Evolutionary conservation across 1,284 basidiomycete genomes (phyloP).

Genomic region (Volvariella volvacea): DNA sequence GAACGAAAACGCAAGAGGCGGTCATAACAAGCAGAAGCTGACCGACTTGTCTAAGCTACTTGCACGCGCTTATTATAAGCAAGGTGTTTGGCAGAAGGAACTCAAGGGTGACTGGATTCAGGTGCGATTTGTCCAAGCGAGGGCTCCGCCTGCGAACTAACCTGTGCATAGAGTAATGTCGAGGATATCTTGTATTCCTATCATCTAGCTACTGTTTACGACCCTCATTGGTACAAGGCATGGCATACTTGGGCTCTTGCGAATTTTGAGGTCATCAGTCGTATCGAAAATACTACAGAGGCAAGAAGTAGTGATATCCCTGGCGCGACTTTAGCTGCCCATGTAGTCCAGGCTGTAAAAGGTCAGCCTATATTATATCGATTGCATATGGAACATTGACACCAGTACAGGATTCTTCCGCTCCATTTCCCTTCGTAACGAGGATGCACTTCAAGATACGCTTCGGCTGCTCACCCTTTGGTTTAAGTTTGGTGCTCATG

Average conservation of each 20-base stretch:
- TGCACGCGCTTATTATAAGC: slow-evolving; percentile 97
- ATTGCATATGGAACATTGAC: too few species aligned
- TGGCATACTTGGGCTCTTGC: slow-evolving; percentile 99
- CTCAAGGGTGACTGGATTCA: slow-evolving; percentile 75
- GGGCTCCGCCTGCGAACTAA: slow-evolving; percentile 7
- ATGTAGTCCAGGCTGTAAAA: slow-evolving; percentile 94
- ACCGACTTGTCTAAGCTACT: slow-evolving; percentile 81
- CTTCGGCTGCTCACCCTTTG: slow-evolving; percentile 91
- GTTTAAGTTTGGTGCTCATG: slow-evolving; percentile 96
- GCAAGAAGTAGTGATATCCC: slow-evolving; percentile 61
- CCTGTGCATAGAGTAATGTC: slow-evolving; percentile 55
- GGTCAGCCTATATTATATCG: slow-evolving; percentile 57
- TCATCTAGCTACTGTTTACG: slow-evolving; percentile 85
- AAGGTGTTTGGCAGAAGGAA: slow-evolving; percentile 91
- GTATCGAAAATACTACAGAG: slow-evolving; percentile 66
- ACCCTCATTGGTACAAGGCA: slow-evolving; percentile 95
- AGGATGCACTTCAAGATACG: slow-evolving; percentile 94
- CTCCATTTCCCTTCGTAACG: slow-evolving; percentile 86
- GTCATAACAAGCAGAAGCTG: slow-evolving; percentile 56
- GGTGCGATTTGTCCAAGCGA: slow-evolving; percentile 35
- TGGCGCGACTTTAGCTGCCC: slow-evolving; percentile 67
- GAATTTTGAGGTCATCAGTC: slow-evolving; percentile 92
- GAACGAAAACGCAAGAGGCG: slow-evolving; percentile 35
- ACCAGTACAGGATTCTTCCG: slow-evolving; percentile 78
- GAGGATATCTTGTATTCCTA: slow-evolving; percentile 84